These are phyloP conservation scores for Coprinopsis cinerea DNA, from an alignment of 768 basidiomycete genomes.

Conservation along the genomic window DNA sequence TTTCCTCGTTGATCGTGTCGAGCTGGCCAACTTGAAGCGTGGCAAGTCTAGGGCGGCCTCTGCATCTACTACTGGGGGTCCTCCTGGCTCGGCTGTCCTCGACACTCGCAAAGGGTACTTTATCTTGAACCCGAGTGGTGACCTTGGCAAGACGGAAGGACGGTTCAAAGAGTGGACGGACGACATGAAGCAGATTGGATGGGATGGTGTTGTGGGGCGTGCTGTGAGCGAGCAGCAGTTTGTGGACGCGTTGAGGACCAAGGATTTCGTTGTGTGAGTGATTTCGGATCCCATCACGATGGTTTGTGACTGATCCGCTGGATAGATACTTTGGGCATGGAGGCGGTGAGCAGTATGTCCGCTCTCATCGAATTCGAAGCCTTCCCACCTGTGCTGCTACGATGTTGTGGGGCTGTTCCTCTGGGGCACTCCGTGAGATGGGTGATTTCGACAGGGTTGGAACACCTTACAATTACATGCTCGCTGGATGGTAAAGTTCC, in stretches of 20 bases:
- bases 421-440: constrained; percentile 80
- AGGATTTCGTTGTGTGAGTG: constrained; percentile 89
- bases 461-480: constrained; percentile 91
- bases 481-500: constrained; percentile 98
- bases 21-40: constrained; percentile 46
- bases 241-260: constrained; percentile 57
- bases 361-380: constrained; percentile 79
- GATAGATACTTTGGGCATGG: constrained; percentile 94
- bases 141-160: constrained; percentile 76
- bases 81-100: constrained; percentile 45
- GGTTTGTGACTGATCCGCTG: constrained; percentile 3
- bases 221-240: constrained; percentile 83
- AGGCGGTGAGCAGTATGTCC: constrained; percentile 90
- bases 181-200: constrained; percentile 67
- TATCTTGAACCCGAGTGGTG: constrained; percentile 89
- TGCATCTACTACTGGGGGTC: constrained; percentile 10
- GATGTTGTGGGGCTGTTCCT: constrained; percentile 99
- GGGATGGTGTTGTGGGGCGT: constrained; percentile 77
- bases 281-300: neutral
- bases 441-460: constrained; percentile 92
- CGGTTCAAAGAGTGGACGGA: constrained; percentile 77
- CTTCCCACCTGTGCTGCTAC: constrained; percentile 84
- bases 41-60: constrained; percentile 12
- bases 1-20: constrained; percentile 81
- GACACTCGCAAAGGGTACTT: constrained; percentile 71